These are phyloP conservation scores for Kodamaea laetipori DNA, from an alignment of 805 yeast species.

Conservation along the genomic window DNA sequence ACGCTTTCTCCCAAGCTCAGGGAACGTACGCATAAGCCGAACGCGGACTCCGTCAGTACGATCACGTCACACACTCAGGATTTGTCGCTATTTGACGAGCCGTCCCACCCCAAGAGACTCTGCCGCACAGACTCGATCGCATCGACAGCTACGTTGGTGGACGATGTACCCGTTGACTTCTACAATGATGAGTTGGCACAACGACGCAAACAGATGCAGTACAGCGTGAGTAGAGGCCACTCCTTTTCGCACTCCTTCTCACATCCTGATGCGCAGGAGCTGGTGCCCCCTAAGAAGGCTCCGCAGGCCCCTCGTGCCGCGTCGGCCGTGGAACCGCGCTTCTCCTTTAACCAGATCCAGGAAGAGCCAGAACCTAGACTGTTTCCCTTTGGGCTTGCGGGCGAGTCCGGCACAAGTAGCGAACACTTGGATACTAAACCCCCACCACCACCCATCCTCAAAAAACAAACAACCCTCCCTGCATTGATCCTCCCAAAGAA, in stretches of 20 bases:
- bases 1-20: conserved; percentile 1
- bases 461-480: conserved; percentile 26
- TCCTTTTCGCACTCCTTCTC: conserved; percentile 7
- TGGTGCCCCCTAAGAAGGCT: not conserved
- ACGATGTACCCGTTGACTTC: conserved; percentile 17
- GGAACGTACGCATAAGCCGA: conserved; percentile 11
- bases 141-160: conserved; percentile 38
- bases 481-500: conserved; percentile 19
- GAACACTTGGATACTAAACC: not conserved
- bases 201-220: conserved; percentile 7
- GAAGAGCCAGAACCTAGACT: conserved; percentile 2
- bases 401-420: not conserved
- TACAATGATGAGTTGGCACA: conserved; percentile 5
- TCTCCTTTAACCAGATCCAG: conserved; percentile 1
- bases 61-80: conserved; percentile 32
- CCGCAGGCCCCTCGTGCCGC: conserved; percentile 2
- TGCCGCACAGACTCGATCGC: conserved; percentile 21
- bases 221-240: conserved; percentile 6
- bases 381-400: not conserved
- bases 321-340: conserved; percentile 4
- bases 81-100: conserved; percentile 19
- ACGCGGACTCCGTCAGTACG: conserved; percentile 29
- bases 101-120: conserved; percentile 10
- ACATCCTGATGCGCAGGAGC: conserved; percentile 6
- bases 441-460: conserved; percentile 16